phyloP scores from a whole-genome alignment of 805 yeast genomes.

The Wickerhamomyces bovis region DNA sequence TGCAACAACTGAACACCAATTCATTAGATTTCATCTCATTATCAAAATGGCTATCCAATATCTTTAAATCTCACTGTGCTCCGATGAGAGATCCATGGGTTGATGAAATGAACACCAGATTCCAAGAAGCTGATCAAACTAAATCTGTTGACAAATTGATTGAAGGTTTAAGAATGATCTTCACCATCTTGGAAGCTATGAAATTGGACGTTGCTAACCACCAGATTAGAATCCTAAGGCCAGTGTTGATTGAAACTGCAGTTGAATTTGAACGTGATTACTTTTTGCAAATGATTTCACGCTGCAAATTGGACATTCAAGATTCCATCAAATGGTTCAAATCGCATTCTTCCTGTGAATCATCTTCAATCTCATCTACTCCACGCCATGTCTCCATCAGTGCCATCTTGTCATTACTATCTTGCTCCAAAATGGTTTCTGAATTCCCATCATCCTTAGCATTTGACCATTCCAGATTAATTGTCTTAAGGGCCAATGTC shows the following conservation, averaged over 20 bases:
- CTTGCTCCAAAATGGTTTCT: slow-evolving; percentile 74
- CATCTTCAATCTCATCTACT: slow-evolving; percentile 16
- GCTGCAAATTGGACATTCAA: slow-evolving; percentile 22
- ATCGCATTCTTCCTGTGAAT: slow-evolving; percentile 10
- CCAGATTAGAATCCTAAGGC: slow-evolving; percentile 80
- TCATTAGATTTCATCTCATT: slow-evolving; percentile 69
- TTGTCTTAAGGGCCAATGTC: slow-evolving; percentile 75
- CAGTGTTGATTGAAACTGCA: slow-evolving; percentile 79
- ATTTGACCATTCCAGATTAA: slow-evolving; percentile 77
- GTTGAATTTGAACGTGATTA: slow-evolving; percentile 86
- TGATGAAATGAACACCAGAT: slow-evolving; percentile 59
- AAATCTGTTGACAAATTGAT: slow-evolving; percentile 42
- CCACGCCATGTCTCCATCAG: slow-evolving; percentile 38
- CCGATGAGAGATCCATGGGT: slow-evolving; percentile 94
- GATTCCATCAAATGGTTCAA: slow-evolving; percentile 25
- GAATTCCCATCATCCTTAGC: slow-evolving; percentile 81
- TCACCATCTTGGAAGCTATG: slow-evolving; percentile 88
- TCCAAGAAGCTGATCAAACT: slow-evolving; percentile 31
- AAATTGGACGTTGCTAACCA: slow-evolving; percentile 93
- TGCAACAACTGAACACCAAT: slow-evolving; percentile 68
- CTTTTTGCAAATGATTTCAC: slow-evolving; percentile 61
- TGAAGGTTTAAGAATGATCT: slow-evolving; percentile 70
- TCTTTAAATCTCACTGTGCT: slow-evolving; percentile 87
- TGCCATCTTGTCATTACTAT: slow-evolving; percentile 56
- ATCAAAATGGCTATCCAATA: slow-evolving; percentile 66